Evolutionary conservation across 2,329 filamentous ascomycete genomes (phyloP).

Genomic region (Colletotrichum truncatum): DNA sequence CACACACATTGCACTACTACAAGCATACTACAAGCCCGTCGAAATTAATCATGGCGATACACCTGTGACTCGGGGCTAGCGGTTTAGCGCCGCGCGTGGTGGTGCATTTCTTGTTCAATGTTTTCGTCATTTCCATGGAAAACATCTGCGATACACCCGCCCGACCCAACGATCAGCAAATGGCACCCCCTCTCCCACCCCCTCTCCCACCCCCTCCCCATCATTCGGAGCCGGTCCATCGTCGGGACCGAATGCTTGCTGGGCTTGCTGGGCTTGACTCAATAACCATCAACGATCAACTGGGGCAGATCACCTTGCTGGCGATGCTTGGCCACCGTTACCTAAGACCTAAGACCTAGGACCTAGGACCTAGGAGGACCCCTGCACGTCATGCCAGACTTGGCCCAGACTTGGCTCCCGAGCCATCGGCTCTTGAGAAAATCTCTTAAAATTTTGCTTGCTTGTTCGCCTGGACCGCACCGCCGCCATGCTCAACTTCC

Average conservation of each 20-base stretch:
- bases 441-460: conserved; percentile 11
- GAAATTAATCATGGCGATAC: background rate
- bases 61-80: background rate
- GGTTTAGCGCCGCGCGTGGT: background rate
- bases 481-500: conserved; percentile 6
- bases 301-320: background rate
- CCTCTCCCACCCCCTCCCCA: background rate
- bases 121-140: conserved; percentile 7
- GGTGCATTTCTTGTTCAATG: background rate
- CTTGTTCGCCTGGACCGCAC: conserved; percentile 6
- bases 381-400: conserved; percentile 6
- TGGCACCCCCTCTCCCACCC: too few relatives aligned
- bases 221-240: conserved; percentile 7
- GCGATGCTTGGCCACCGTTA: background rate
- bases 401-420: conserved; percentile 23
- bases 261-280: background rate
- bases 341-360: too few relatives aligned
- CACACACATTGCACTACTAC: too few relatives aligned
- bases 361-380: conserved; percentile 5
- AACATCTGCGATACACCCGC: background rate
- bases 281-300: background rate
- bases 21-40: too few relatives aligned
- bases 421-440: conserved; percentile 20
- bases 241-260: conserved; percentile 6
- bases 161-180: background rate